These are phyloP conservation scores for Pseudonitzschia delicatissima DNA, from an alignment of 108 stramenopile species.

Conservation along the genomic window DNA sequence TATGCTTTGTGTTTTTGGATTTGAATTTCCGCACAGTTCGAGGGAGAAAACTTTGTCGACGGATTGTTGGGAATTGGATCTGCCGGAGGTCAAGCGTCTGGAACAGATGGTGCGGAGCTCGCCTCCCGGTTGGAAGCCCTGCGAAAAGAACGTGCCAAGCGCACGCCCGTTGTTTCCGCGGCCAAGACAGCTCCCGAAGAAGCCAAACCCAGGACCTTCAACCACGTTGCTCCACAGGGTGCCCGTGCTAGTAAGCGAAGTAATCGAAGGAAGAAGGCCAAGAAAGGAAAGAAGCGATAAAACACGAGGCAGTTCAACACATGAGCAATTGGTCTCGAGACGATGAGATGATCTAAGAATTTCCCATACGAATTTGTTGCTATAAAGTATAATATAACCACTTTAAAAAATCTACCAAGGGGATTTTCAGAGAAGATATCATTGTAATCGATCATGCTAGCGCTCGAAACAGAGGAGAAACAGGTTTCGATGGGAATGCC, in stretches of 20 bases:
- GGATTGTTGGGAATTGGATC: slow-evolving; percentile 78
- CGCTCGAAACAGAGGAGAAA: no score
- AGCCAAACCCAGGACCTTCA: neutral
- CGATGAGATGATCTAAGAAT: no score
- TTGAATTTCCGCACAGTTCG: slow-evolving; percentile 52
- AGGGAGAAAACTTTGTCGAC: slow-evolving; percentile 78
- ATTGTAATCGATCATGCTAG: no score
- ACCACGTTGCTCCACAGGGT: neutral
- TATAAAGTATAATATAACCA: no score
- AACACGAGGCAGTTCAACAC: no score
- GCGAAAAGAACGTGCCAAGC: slow-evolving; percentile 62
- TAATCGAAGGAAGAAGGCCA: slow-evolving; percentile 22
- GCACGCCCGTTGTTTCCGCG: slow-evolving; percentile 42
- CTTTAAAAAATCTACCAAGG: no score
- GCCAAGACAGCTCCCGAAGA: neutral
- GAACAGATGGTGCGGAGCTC: slow-evolving; percentile 60
- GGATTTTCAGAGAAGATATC: no score
- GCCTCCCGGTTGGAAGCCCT: slow-evolving; percentile 53
- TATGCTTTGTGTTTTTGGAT: slow-evolving; percentile 1
- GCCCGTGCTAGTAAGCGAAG: slow-evolving; percentile 18
- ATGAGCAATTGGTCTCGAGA: neutral
- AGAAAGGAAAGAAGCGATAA: slow-evolving; percentile 12
- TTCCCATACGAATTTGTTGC: no score
- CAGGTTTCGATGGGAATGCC: no score
- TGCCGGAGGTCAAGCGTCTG: slow-evolving; percentile 42